phyloP scores from a whole-genome alignment of 1,284 basidiomycete species.

The Austroboletus olivaceoglutinosus region DNA sequence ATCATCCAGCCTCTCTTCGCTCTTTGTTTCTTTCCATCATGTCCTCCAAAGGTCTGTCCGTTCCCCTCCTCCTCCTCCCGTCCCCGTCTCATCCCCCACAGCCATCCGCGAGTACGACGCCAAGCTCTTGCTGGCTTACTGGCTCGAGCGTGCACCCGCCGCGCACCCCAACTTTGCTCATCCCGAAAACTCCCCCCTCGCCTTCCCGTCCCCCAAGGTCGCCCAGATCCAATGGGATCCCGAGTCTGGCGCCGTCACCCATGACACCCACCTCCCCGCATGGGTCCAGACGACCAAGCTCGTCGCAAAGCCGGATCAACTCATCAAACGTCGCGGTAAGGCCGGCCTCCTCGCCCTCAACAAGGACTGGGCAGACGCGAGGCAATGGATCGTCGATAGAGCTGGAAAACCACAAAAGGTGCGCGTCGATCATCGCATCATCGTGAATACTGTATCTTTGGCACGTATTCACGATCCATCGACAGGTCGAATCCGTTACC shows the following conservation, averaged over 20 bases:
- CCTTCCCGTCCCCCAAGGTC: slow-evolving; percentile 67
- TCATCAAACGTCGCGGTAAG: slow-evolving; percentile 99
- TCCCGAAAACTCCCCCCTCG: slow-evolving; percentile 55
- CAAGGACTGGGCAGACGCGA: slow-evolving; percentile 87
- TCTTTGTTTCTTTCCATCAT: slow-evolving; percentile 32
- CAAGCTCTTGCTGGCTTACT: slow-evolving; percentile 91
- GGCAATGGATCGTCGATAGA: slow-evolving; percentile 83
- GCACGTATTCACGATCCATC: slow-evolving; percentile 15
- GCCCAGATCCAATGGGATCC: slow-evolving; percentile 89
- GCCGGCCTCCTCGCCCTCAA: slow-evolving; percentile 93
- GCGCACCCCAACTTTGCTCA: slow-evolving; percentile 42
- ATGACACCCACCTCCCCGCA: slow-evolving; percentile 70
- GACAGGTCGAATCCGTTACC: slow-evolving; percentile 86
- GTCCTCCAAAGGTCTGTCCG: slow-evolving; percentile 50
- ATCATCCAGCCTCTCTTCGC: neutral
- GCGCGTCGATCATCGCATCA: slow-evolving; percentile 12
- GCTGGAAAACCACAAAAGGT: slow-evolving; percentile 95
- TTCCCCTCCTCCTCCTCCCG: neutral
- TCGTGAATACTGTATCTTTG: neutral
- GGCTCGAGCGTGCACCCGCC: slow-evolving; percentile 84
- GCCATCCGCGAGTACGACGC: slow-evolving; percentile 95
- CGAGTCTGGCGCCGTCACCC: slow-evolving; percentile 75
- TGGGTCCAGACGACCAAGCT: slow-evolving; percentile 91
- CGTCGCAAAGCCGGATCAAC: slow-evolving; percentile 94
- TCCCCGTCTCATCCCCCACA: slow-evolving; percentile 30